A percentile compares a stretch with the other conserved stretches of the same genome.
Conservation (phyloP, 305 asterid genomes). For the Nicotiana rustica region DNA sequence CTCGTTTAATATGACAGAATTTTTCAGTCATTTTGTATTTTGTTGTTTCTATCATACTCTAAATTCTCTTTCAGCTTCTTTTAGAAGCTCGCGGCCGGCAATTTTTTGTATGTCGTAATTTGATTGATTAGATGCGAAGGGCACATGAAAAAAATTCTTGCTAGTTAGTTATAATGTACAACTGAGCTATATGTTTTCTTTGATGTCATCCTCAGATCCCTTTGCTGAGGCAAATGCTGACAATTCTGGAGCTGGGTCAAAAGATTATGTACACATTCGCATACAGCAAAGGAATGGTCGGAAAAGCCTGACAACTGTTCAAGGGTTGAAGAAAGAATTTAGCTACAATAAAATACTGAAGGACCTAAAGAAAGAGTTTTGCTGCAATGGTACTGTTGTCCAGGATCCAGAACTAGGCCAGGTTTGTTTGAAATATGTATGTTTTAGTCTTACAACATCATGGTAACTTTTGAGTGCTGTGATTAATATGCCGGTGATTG, state of each 20-base stretch:
- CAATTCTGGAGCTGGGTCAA: constrained; percentile 63
- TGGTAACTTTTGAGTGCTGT: neutral
- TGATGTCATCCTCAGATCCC: constrained; percentile 48
- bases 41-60: neutral
- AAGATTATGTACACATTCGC: constrained; percentile 68
- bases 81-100: too few relatives aligned
- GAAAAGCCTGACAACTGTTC: constrained; percentile 74
- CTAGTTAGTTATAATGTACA: neutral
- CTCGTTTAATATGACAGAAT: neutral
- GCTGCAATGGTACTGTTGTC: constrained; percentile 77
- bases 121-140: neutral
- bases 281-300: constrained; percentile 73
- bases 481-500: neutral
- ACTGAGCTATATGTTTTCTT: neutral
- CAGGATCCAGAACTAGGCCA: constrained; percentile 77
- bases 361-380: constrained; percentile 74
- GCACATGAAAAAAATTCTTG: neutral
- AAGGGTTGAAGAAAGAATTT: constrained; percentile 72
- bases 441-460: neutral
- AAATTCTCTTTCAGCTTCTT: neutral
- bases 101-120: neutral
- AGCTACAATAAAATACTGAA: constrained; percentile 73
- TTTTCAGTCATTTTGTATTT: neutral
- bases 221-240: constrained; percentile 80
- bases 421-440: constrained; percentile 39